Evolutionary conservation across 208 protist genomes (phyloP), one percentile per base, ranked within the genome.

Genomic region (Trypanosoma caninum): DNA sequence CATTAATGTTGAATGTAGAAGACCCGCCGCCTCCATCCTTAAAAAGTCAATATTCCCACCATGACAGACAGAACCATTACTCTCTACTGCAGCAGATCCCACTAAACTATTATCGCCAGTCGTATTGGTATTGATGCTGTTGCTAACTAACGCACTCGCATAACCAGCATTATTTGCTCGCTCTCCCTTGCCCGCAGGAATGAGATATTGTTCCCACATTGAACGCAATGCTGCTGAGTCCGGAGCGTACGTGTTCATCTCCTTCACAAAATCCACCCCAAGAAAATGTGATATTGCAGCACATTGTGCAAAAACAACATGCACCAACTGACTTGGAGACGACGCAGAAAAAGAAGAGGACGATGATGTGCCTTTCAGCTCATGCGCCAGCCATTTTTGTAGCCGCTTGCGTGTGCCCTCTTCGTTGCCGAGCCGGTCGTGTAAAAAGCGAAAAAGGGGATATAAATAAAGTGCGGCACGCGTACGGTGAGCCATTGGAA

Each of bases 291-390:
- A 83, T 18, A 91, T 86, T 7, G 84, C 84, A 2, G 81, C 84
- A 55, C 72, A 88, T 60, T 91, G 84, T 46, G 81, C 80, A 69
- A 91, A 88, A 11, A 82, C 57, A 2, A 86, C 71, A 14, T 86
- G 75, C 0, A 80, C 76, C 1, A 91, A 64, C 10, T 64, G 38
- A 44, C 55, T 76, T 38, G 47, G 27, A 4, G 25, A 42, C 3
- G 45, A 1, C 23, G 28, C n/a, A 27, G 30, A 20, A 7, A 9
- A 27, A 10, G 63, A 59, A 35, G 63, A 30, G 18, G 37, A 56
- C 47, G 38, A 23, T 34, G 30, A n/a, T 16, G 33, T 55, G 6
- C 16, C 30, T 45, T 59, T 67, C 56, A 84, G 62, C 58, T 91
- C 77, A 48, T 87, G 76, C 41, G 65, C 53, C 16, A 83, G 67